Conservation (phyloP, 495 filamentous ascomycete species). For the Xylaria nigripes region DNA sequence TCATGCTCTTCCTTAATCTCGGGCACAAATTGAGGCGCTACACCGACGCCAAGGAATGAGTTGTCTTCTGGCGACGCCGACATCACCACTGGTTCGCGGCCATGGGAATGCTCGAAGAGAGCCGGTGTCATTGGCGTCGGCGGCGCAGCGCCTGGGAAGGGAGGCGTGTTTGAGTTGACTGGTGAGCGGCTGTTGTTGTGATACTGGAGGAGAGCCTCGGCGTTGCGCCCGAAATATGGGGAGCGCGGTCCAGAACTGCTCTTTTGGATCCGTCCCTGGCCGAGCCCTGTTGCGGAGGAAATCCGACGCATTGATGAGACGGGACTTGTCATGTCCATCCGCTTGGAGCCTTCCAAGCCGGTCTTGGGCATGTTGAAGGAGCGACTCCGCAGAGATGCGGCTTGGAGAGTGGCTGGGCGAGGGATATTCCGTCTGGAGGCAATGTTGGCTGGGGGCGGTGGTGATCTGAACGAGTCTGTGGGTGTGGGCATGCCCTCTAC, state of each 20-base stretch:
- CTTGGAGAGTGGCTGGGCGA: conserved; percentile 33
- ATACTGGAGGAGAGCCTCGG: conserved; percentile 33
- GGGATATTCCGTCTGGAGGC: conserved; percentile 40
- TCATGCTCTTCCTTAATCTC: conserved; percentile 28
- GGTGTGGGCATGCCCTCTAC: conserved; percentile 21
- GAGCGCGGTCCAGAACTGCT: conserved; percentile 32
- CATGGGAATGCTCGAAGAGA: conserved; percentile 21
- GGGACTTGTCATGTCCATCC: conserved; percentile 32
- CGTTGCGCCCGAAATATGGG: conserved; percentile 34
- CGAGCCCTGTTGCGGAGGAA: conserved; percentile 32
- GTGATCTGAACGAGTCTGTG: conserved; percentile 36
- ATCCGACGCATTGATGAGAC: conserved; percentile 36
- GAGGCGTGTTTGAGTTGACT: conserved; percentile 10
- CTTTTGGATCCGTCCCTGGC: conserved; percentile 36
- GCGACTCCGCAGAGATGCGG: conserved; percentile 27
- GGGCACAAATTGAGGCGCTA: conserved; percentile 19
- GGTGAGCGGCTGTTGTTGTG: conserved; percentile 30
- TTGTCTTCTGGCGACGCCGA: conserved; percentile 34
- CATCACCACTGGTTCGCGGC: conserved; percentile 26
- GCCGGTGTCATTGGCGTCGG: conserved; percentile 35
- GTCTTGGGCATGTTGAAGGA: conserved; percentile 30
- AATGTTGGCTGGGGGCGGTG: conserved; percentile 40
- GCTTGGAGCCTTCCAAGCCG: conserved; percentile 29
- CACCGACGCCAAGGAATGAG: conserved; percentile 22
- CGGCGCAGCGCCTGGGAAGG: conserved; percentile 18